Conservation (phyloP, 2,329 filamentous ascomycete genomes). For the Cyphellophora attinorum region DNA sequence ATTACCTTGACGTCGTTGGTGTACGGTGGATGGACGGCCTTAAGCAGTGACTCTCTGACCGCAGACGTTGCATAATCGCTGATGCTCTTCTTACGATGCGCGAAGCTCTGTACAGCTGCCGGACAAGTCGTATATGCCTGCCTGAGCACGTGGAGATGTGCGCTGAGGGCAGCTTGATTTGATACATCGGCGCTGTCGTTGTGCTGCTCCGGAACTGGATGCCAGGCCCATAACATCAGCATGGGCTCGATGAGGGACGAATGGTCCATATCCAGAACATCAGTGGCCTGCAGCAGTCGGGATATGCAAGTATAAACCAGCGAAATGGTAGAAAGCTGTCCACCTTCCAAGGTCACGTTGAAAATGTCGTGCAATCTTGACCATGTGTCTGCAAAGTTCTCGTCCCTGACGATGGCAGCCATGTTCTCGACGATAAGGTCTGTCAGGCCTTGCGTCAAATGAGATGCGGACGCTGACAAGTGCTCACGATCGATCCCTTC, state of each 20-base stretch:
- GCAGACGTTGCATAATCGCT: constrained; percentile 4
- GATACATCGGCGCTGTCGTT: constrained; percentile 3
- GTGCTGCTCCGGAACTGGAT: background rate
- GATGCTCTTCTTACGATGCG: constrained; percentile 2
- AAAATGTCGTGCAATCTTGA: background rate
- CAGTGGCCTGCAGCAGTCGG: background rate
- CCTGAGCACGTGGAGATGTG: constrained; percentile 12
- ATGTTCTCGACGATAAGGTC: constrained; percentile 2
- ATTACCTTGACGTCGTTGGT: constrained; percentile 17
- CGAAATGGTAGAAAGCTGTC: background rate
- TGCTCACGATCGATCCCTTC: background rate
- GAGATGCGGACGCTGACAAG: background rate
- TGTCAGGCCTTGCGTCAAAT: constrained; percentile 1
- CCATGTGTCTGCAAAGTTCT: background rate
- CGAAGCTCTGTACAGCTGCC: constrained; percentile 6
- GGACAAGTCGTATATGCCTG: constrained; percentile 10
- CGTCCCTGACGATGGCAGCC: background rate
- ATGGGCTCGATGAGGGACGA: background rate
- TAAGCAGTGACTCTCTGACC: constrained; percentile 8
- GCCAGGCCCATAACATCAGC: background rate
- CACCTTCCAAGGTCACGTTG: background rate
- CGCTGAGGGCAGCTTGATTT: constrained; percentile 17
- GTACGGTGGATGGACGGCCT: constrained; percentile 15
- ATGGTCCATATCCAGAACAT: background rate
- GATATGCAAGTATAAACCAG: background rate